phyloP scores from a whole-genome alignment of 345 rosid genomes.

The Eucalyptus paniculata region DNA sequence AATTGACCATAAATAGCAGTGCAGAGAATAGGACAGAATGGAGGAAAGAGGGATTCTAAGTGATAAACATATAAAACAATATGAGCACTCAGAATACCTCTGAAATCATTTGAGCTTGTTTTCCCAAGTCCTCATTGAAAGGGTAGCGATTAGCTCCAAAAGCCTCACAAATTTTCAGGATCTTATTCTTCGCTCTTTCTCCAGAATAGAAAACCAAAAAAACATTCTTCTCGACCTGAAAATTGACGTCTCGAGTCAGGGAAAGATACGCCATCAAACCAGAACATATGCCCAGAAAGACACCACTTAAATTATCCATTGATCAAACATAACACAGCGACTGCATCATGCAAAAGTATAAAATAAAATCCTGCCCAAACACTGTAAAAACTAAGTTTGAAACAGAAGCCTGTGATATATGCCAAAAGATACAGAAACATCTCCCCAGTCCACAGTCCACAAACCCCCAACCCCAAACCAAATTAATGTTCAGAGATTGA shows the following conservation, averaged over 20 bases:
- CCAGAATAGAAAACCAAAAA: constrained; percentile 83
- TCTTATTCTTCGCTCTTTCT: constrained; percentile 81
- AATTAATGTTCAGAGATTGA: background rate
- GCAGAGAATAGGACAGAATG: background rate
- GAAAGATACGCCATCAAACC: background rate
- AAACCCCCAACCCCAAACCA: background rate
- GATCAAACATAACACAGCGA: background rate
- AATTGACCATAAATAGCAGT: background rate
- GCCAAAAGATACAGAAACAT: background rate
- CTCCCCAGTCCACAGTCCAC: background rate
- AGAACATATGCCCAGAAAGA: background rate
- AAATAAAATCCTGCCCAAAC: background rate
- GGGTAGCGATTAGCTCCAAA: constrained; percentile 96
- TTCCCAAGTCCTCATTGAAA: constrained; percentile 69
- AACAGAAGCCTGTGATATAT: background rate
- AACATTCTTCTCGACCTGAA: constrained; percentile 89
- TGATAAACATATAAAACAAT: background rate
- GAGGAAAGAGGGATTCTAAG: background rate
- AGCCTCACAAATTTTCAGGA: constrained; percentile 91
- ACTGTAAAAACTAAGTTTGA: background rate
- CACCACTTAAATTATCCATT: background rate
- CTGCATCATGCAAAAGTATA: background rate
- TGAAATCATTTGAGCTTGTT: constrained; percentile 50
- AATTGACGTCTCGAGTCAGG: constrained; percentile 9
- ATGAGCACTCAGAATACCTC: constrained; percentile 29